Conservation (phyloP, 2,329 filamentous ascomycete species). For the Xylariaceae sp. region DNA sequence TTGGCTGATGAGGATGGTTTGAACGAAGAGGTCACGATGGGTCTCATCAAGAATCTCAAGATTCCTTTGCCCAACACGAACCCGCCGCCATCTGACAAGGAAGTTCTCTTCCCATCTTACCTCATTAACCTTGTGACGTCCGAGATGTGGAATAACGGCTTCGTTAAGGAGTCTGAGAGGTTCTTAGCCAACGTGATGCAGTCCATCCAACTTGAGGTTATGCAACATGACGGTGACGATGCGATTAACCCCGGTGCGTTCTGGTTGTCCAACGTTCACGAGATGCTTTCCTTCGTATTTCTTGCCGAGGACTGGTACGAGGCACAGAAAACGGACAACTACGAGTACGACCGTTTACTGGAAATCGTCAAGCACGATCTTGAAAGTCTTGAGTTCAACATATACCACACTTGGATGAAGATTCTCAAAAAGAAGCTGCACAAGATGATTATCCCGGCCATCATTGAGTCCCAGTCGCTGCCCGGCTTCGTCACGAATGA, state of each 20-base stretch:
- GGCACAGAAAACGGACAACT: slow-evolving; percentile 98
- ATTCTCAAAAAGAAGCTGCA: slow-evolving; percentile 98
- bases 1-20: slow-evolving; percentile 92
- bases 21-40: slow-evolving; percentile 95
- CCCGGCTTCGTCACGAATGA: slow-evolving; percentile 98
- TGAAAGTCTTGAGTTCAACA: slow-evolving; percentile 98
- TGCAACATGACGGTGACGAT: slow-evolving; percentile 97
- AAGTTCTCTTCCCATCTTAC: slow-evolving; percentile 97
- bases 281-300: slow-evolving; percentile 99
- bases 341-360: slow-evolving; percentile 93
- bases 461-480: slow-evolving; percentile 97
- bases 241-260: slow-evolving; percentile 96
- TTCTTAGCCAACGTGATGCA: slow-evolving; percentile 99
- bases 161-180: slow-evolving; percentile 97
- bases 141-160: slow-evolving; percentile 99
- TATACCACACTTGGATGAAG: slow-evolving; percentile 99
- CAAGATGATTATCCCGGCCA: slow-evolving; percentile 99
- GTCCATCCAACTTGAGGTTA: slow-evolving; percentile 97
- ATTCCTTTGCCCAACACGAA: slow-evolving; percentile 84
- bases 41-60: slow-evolving; percentile 92
- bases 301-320: slow-evolving; percentile 99
- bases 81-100: slow-evolving; percentile 92
- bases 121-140: slow-evolving; percentile 98
- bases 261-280: slow-evolving; percentile 98
- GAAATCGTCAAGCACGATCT: slow-evolving; percentile 99